phyloP scores from a whole-genome alignment of 2,329 filamentous ascomycete genomes.

The Ophiognomonia clavigignenti-juglandacearum region DNA sequence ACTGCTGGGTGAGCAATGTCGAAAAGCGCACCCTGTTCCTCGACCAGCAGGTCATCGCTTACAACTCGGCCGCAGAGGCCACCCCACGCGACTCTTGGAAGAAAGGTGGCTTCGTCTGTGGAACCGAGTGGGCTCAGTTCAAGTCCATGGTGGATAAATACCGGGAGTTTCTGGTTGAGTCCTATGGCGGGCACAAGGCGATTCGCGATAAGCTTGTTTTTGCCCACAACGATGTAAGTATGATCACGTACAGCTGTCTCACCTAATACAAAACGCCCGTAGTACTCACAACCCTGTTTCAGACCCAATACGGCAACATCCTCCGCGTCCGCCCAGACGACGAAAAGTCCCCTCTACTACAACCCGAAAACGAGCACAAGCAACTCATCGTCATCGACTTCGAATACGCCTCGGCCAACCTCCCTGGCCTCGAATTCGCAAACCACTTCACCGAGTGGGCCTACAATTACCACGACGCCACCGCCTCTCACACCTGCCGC shows the following conservation, averaged over 20 bases:
- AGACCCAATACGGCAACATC: constrained; percentile 99
- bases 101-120: constrained; percentile 70
- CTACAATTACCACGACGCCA: constrained; percentile 87
- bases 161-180: constrained; percentile 64
- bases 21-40: constrained; percentile 52
- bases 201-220: constrained; percentile 79
- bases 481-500: constrained; percentile 62
- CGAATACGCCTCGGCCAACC: constrained; percentile 90
- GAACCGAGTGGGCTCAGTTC: constrained; percentile 78
- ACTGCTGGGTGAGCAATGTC: constrained; percentile 75
- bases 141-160: constrained; percentile 71
- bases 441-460: constrained; percentile 99
- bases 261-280: too few species aligned
- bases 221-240: constrained; percentile 90
- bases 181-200: constrained; percentile 62
- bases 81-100: constrained; percentile 53
- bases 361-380: constrained; percentile 90
- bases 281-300: constrained; percentile 7
- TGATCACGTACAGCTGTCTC: too few species aligned
- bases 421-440: constrained; percentile 83
- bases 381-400: constrained; percentile 97
- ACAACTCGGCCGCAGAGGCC: not conserved
- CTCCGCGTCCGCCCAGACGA: constrained; percentile 64
- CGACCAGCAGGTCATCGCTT: constrained; percentile 33
- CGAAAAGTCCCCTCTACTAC: constrained; percentile 78